Evolutionary conservation across 192 early-diverging fungal genomes (phyloP).

Genomic region (Allomyces javanicus): DNA sequence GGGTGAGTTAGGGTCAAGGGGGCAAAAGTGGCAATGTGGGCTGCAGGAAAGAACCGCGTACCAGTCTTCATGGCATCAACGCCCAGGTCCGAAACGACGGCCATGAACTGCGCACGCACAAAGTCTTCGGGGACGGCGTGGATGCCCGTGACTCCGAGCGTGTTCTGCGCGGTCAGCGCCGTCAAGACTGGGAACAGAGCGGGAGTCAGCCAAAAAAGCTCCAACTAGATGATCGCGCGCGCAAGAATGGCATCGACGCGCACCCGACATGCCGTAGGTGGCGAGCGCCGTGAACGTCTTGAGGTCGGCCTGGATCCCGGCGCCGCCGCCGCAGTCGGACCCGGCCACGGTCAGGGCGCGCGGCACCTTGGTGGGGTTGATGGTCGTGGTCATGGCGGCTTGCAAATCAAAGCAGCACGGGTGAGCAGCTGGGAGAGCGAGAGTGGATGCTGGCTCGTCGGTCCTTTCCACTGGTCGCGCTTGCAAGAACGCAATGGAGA

Average conservation of each 20-base stretch:
- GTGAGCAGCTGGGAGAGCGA: no score
- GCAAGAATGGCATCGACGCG: not conserved
- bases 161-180: slow-evolving; percentile 73
- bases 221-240: not conserved
- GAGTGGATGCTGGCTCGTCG: no score
- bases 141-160: slow-evolving; percentile 50
- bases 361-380: not conserved
- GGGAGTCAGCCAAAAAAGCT: no score
- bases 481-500: no score
- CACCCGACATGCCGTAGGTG: slow-evolving; percentile 30
- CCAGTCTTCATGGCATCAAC: slow-evolving; percentile 53
- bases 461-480: no score
- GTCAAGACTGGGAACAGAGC: slow-evolving; percentile 38
- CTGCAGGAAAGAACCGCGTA: slow-evolving; percentile 5
- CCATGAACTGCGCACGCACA: slow-evolving; percentile 42
- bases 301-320: slow-evolving; percentile 74
- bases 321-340: slow-evolving; percentile 47
- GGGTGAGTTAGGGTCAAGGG: not conserved
- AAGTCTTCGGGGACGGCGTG: slow-evolving; percentile 35
- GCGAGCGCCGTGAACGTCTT: slow-evolving; percentile 60
- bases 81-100: slow-evolving; percentile 59
- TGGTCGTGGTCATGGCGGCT: no score
- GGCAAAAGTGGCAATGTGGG: not conserved
- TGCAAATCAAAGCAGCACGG: no score
- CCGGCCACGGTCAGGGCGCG: slow-evolving; percentile 40